Evolutionary conservation across 805 yeast genomes (phyloP), one percentile per base, ranked within the genome.

Genomic region (Candida arabinofermentans): DNA sequence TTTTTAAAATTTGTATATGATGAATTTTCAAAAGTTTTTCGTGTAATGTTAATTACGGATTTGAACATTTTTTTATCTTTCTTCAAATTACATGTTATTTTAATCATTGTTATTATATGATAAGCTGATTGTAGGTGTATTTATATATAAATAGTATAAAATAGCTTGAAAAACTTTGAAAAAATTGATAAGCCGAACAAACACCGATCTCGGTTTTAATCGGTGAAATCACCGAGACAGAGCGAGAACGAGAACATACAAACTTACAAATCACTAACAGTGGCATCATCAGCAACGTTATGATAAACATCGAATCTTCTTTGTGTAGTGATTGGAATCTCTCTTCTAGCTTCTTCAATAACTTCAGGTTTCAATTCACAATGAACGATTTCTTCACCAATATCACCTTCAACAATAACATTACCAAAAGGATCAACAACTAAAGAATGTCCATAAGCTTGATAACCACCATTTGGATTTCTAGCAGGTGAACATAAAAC

Each of bases 401-500:
- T 88, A 9, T 84, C 91, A 1, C 93, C 90, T 57, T 86, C 90
- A 6, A 76, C 77, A 19, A 81, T 47, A 18, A 81, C 67, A 21
- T 71, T 70, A 31, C 86, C 87, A 48, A 66, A 66, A 17, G 87
- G 87, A 55, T 76, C 78, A 34, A 75, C 83, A 3, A 81, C 77
- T 56, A 81, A 56, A 0, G 83, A 76, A 53, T 81, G 87, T 1
- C 87, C 87, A 53, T 77, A 81, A 0, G 85, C 81, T 49, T 79
- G 83, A 54, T 81, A 81, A 8, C 72, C 74, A 9, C 72, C 74
- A 5, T 40, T 58, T 16, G 57, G 48, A 30, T 87, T 88, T 55
- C 97, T 75, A 3, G 96, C 90, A 3, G 96, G 96, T 7, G 96
- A 86, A 49, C 96, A 88, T 49, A 87, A 65, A 27, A 91, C 70